Base-by-base conservation (phyloP, 2,329 filamentous ascomycete species). In the Xylariomycetidae sp. region DNA sequence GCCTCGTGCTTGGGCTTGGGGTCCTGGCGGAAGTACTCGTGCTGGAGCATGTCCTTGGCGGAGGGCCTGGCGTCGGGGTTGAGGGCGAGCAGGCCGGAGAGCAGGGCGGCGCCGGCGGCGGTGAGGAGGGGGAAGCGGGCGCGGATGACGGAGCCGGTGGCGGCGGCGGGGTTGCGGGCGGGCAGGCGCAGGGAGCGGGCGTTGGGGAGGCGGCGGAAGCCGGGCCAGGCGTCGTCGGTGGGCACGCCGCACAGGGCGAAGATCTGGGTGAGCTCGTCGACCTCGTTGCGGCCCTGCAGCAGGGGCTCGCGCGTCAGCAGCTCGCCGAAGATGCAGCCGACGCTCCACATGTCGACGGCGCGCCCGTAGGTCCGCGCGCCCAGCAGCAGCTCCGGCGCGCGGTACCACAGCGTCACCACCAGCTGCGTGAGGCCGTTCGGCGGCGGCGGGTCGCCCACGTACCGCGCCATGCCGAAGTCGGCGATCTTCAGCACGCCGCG, bases 331-430 rank as follows among this genome's bases (percentile, higher is more conserved):
- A 98, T 88, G 63, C 92, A 96, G 10, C 92, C 92, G 4, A 96
- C 68, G 60, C 85, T 93, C 92, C 92, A 98, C 73, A 96, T 84
- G 62, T 96, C 92, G 48, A 96, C 72, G 40, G 84, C 76, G 1
- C 72, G 65, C 38, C 74, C 80, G 63, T 98, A 98, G 12, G 70
- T 72, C 22, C 75, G 74, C 0, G 85, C 69, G 5, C 92, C 92
- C 3, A 96, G 77, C 2, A 98, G 73, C 9, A 96, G 74, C 61
- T 96, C 92, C 0, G 92, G 92, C 1, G 85, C 75, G 36, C 92
- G 85, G 59, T 98, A 98, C 92, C 92, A 98, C 6, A 98, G 74
- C 6, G 92, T 98, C 13, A 96, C 90, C 42, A 98, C 92, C 29
- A 96, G 76, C 55, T 90, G 84, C 3, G 92, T 96, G 39, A 96